Base-by-base conservation (phyloP, 192 early-diverging fungal genomes). In the Backusella australiensis region DNA sequence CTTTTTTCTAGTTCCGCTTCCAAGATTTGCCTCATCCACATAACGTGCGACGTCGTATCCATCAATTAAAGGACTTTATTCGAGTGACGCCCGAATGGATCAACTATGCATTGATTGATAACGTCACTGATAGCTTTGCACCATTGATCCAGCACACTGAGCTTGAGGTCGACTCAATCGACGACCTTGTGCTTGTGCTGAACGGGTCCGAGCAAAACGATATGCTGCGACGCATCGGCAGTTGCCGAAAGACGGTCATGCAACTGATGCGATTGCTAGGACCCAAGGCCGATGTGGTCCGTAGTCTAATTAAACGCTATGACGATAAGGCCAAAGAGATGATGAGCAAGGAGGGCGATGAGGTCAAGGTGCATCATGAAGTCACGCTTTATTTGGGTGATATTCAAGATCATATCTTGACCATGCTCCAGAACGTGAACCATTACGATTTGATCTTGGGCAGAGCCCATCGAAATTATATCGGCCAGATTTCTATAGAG, bases 401-500 rank as follows among this genome's bases (percentile, higher is more conserved):
- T 78, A 89, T 95, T 39, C 91, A 93, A 78, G 86, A 88, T 83
- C 95, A 96, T 53, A 85, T 95, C 34, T 84, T 89, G 26, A 93
- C 90, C 5, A 90, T 96, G 86, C 71, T 87, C 1, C 87, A 89
- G 65, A 86, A 90, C 71, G 79, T 93, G 14, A 81, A 79, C 7
- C 93, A 95, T 73, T 93, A 90, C 74, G 94, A 97, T 71, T 81
- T 87, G 72, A 93, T 90, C 21, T 82, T 97, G 19, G 81, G 89
- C 3, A 75, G 94, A 14, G 85, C 92, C 0, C 94, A 97, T 76
- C 85, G 89, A 9, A 96, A 96, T 74, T 94, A 95, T 71, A 83
- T 96, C 67, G 95, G 94, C 21, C 92, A 91, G 78, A 89, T 96
- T 73, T 88, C 88, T 12, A 88, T 96, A 23, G 92, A 92, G 52